Percentiles rank a stretch among this genome's conserved stretches.
These are phyloP conservation scores for Daldinia grandis DNA, from an alignment of 495 filamentous ascomycete species.

Conservation along the genomic window DNA sequence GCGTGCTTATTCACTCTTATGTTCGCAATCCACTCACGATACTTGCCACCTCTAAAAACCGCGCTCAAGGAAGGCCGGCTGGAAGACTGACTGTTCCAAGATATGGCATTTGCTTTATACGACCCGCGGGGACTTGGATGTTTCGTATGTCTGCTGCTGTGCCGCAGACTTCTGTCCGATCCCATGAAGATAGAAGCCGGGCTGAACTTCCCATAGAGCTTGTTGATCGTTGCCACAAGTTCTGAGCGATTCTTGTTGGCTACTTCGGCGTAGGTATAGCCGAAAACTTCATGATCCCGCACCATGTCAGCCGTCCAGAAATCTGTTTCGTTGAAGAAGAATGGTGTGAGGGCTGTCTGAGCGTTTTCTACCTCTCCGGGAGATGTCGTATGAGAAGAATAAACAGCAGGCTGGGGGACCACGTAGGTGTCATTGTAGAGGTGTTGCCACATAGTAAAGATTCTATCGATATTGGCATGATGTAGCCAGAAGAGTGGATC, in stretches of 20 bases:
- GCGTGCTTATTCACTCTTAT: constrained; percentile 65
- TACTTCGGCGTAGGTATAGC: constrained; percentile 71
- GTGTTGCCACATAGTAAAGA: constrained; percentile 77
- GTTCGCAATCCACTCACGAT: constrained; percentile 69
- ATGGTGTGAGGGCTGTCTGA: constrained; percentile 56
- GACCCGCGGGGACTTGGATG: background rate
- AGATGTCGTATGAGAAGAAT: constrained; percentile 61
- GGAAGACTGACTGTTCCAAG: constrained; percentile 34
- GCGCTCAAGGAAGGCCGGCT: constrained; percentile 25
- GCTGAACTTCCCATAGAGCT: constrained; percentile 60
- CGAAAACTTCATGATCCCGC: constrained; percentile 56
- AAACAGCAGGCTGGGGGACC: constrained; percentile 53
- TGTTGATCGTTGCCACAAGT: constrained; percentile 60
- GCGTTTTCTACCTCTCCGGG: constrained; percentile 52
- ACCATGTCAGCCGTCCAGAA: constrained; percentile 61
- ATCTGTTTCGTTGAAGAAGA: constrained; percentile 52
- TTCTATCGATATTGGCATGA: constrained; percentile 69
- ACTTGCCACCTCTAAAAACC: constrained; percentile 45
- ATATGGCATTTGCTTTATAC: constrained; percentile 26
- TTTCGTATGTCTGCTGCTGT: background rate
- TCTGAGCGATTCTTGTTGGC: constrained; percentile 42
- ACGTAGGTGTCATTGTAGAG: constrained; percentile 68
- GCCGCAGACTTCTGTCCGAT: background rate
- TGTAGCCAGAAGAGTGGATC: constrained; percentile 82
- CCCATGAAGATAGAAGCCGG: constrained; percentile 47